phyloP scores from a whole-genome alignment of 257 asterid species.

The Coffea canephora region DNA sequence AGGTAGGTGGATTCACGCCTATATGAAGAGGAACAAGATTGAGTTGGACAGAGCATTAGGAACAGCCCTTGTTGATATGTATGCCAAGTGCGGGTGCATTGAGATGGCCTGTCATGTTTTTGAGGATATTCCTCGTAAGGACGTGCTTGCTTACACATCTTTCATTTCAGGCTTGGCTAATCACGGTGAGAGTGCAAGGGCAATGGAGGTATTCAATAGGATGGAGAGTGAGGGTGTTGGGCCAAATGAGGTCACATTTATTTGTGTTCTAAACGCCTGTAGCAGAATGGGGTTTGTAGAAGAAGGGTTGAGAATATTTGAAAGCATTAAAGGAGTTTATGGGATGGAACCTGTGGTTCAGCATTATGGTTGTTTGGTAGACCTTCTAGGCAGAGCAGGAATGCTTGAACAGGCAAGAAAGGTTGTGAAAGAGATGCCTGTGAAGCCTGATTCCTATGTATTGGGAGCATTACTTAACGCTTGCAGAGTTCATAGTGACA shows the following conservation, averaged over 20 bases:
- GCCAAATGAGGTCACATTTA: slow-evolving; percentile 51
- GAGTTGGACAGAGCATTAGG: slow-evolving; percentile 38
- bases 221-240: slow-evolving; percentile 45
- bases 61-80: slow-evolving; percentile 59
- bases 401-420: slow-evolving; percentile 38
- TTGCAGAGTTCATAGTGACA: slow-evolving; percentile 41
- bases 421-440: slow-evolving; percentile 35
- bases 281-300: slow-evolving; percentile 43
- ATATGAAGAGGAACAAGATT: slow-evolving; percentile 24
- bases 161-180: slow-evolving; percentile 52
- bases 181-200: slow-evolving; percentile 36
- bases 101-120: slow-evolving; percentile 38
- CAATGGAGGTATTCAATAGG: slow-evolving; percentile 36
- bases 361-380: slow-evolving; percentile 55
- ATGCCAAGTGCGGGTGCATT: slow-evolving; percentile 55
- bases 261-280: slow-evolving; percentile 47
- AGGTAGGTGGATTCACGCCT: slow-evolving; percentile 55
- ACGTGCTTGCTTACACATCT: slow-evolving; percentile 45
- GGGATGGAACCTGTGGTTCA: slow-evolving; percentile 36
- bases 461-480: slow-evolving; percentile 54
- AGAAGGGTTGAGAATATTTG: slow-evolving; percentile 45
- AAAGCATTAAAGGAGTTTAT: slow-evolving; percentile 37
- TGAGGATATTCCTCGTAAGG: slow-evolving; percentile 32
- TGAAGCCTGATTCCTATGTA: slow-evolving; percentile 37
- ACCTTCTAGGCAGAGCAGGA: slow-evolving; percentile 48